Percentiles rank a stretch among this genome's conserved stretches.
These are phyloP conservation scores for Chytriomyces sp. DNA, from an alignment of 192 early-diverging fungal species.

Conservation along the genomic window DNA sequence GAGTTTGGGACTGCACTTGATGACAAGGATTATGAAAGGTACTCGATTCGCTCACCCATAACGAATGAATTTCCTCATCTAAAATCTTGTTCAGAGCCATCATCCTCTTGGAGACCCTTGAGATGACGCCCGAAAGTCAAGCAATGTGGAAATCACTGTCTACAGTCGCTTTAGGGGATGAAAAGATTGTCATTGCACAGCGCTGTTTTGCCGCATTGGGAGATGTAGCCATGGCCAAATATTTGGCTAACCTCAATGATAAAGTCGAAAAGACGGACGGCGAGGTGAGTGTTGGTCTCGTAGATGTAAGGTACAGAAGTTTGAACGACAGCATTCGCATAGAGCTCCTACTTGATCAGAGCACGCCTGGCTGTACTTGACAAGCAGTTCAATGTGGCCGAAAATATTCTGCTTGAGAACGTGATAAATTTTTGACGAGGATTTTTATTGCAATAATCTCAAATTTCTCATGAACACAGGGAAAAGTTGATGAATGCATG, in stretches of 20 bases:
- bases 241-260: slow-evolving; percentile 50
- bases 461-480: slow-evolving; percentile 22
- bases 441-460: not conserved
- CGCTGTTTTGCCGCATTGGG: slow-evolving; percentile 65
- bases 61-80: not conserved
- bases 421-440: slow-evolving; percentile 31
- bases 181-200: slow-evolving; percentile 59
- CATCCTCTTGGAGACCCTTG: slow-evolving; percentile 62
- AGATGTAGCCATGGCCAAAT: slow-evolving; percentile 55
- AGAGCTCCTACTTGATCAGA: slow-evolving; percentile 47
- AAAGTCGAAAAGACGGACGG: slow-evolving; percentile 27
- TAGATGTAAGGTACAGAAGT: too few species aligned
- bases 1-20: slow-evolving; percentile 69
- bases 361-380: slow-evolving; percentile 60
- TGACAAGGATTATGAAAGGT: slow-evolving; percentile 67
- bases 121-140: slow-evolving; percentile 63
- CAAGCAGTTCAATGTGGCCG: slow-evolving; percentile 66
- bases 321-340: slow-evolving; percentile 22
- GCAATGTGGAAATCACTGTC: slow-evolving; percentile 69
- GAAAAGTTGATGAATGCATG: slow-evolving; percentile 68
- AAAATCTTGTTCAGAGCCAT: slow-evolving; percentile 47
- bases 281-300: slow-evolving; percentile 16
- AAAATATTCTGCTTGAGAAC: slow-evolving; percentile 61
- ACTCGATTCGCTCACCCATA: not conserved
- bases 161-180: slow-evolving; percentile 55